Base-by-base conservation (phyloP, 495 filamentous ascomycete genomes). In the Extremus antarcticus region DNA sequence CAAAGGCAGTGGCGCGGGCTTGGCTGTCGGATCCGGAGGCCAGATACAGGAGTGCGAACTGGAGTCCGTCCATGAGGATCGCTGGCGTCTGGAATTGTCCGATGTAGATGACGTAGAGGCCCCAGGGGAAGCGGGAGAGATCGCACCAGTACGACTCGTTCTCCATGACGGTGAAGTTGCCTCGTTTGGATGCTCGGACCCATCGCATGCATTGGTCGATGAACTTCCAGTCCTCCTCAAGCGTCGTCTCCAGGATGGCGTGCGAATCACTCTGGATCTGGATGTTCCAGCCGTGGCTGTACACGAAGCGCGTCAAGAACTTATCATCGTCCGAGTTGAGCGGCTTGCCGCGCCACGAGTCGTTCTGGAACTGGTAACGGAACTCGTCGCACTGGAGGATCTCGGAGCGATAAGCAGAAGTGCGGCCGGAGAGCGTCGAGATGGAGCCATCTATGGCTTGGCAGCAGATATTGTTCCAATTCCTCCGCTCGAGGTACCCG, bases 281-380 rank as follows among this genome's bases (percentile, higher is more conserved):
- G 16, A 85, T 88, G 64, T 84, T 81, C 83, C 86, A 88, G 45
- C 78, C 75, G 65, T 88, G 80, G 22, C 79, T 80, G 47, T 87
- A 82, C 66, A 89, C 76, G 82, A 85, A 91, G 22, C 86, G 78
- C 4, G 87, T 89, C 46, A 89, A 82, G 65, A 84, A 90, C 66
- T 90, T 90, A 71, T 91, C 87, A 63, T 91, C 87, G 61, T 89
- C 87, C 4, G 84, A 84, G 64, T 90, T 88, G 58, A 91, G 73
- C 46, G 83, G 83, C 58, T 78, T 78, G 22, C 82, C 78, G 71
- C 73, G 76, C 82, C 82, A 87, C 41, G 76, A 75, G 62, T 90
- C 86, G 53, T 82, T 83, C 43, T 80, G 80, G 68, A 88, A 88
- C 25, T 76, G 82, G 23, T 80, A 3, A 43, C 29, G 49, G 54